These are phyloP conservation scores for Fusarium cicatricum DNA, from an alignment of 2,329 filamentous ascomycete genomes.

Conservation along the genomic window DNA sequence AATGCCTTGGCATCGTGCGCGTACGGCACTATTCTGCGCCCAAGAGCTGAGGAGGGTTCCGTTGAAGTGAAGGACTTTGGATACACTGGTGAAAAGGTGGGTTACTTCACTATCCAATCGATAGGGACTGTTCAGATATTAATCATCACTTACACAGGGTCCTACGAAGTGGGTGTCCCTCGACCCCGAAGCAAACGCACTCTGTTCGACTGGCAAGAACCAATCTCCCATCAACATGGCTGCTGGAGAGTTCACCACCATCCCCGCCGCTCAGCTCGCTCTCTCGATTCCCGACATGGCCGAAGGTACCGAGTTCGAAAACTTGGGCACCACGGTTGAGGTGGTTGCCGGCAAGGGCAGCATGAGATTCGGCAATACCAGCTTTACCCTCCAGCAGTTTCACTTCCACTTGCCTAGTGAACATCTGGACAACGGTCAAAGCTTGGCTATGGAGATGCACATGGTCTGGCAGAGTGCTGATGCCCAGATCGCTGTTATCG, in stretches of 20 bases:
- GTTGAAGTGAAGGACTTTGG: constrained; percentile 49
- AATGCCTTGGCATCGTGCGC: constrained; percentile 47
- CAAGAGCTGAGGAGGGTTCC: constrained; percentile 42
- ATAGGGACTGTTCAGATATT: too few species aligned
- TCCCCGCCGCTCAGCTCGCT: constrained; percentile 44
- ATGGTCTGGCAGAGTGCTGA: constrained; percentile 42
- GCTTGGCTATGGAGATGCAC: constrained; percentile 45
- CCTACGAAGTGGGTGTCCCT: constrained; percentile 63
- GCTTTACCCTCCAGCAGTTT: constrained; percentile 61
- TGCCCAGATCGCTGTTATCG: constrained; percentile 42
- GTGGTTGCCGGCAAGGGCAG: constrained; percentile 52
- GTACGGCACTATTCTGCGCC: constrained; percentile 49
- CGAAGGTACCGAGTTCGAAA: constrained; percentile 56
- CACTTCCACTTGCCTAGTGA: constrained; percentile 69
- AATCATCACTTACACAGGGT: constrained; percentile 42
- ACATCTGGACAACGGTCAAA: constrained; percentile 57
- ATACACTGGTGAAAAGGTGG: constrained; percentile 31
- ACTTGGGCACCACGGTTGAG: constrained; percentile 61
- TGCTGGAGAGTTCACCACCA: constrained; percentile 36
- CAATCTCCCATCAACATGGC: constrained; percentile 66
- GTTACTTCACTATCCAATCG: not conserved
- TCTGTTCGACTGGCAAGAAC: constrained; percentile 57
- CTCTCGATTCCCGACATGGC: constrained; percentile 48
- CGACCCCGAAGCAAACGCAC: constrained; percentile 49
- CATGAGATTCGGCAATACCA: constrained; percentile 50